These are phyloP conservation scores for Dothiorella sarmentorum DNA, from an alignment of 2,329 filamentous ascomycete species.

Conservation along the genomic window DNA sequence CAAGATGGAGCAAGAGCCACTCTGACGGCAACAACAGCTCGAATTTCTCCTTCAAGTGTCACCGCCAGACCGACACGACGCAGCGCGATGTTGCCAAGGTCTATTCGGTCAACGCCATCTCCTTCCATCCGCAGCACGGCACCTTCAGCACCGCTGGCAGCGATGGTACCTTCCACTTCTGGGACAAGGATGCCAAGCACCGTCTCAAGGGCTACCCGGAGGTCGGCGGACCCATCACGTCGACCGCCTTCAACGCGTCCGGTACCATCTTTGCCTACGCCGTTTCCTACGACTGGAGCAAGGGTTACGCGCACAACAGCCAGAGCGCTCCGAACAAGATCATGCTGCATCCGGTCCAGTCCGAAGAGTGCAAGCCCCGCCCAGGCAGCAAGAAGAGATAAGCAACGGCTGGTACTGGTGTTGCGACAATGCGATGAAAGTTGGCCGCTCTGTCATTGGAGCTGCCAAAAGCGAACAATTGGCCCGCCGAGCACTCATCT, in stretches of 20 bases:
- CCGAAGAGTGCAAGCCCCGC: conserved; percentile 51
- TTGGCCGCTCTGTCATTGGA: background rate
- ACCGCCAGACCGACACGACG: conserved; percentile 71
- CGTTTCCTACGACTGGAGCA: conserved; percentile 96
- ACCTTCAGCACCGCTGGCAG: conserved; percentile 97
- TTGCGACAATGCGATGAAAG: background rate
- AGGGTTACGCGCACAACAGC: conserved; percentile 85
- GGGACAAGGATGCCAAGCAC: conserved; percentile 65
- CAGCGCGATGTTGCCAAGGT: conserved; percentile 74
- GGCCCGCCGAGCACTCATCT: background rate
- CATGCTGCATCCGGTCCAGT: conserved; percentile 47
- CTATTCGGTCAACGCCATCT: conserved; percentile 94
- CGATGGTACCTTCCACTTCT: conserved; percentile 96
- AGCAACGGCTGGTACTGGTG: background rate
- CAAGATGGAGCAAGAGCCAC: background rate
- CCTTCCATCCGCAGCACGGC: conserved; percentile 92
- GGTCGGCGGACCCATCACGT: conserved; percentile 72
- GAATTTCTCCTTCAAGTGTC: conserved; percentile 99
- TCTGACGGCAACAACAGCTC: conserved; percentile 41
- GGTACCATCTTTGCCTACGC: conserved; percentile 65
- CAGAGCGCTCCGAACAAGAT: conserved; percentile 52
- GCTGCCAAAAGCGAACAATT: background rate
- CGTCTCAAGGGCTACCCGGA: conserved; percentile 62
- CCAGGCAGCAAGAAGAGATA: conserved; percentile 46
- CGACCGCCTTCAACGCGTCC: conserved; percentile 84